Percentiles rank a stretch among this genome's conserved stretches.
Evolutionary conservation across 148 eudicot genomes (phyloP).

Genomic region (Chenopodium berlandieri): DNA sequence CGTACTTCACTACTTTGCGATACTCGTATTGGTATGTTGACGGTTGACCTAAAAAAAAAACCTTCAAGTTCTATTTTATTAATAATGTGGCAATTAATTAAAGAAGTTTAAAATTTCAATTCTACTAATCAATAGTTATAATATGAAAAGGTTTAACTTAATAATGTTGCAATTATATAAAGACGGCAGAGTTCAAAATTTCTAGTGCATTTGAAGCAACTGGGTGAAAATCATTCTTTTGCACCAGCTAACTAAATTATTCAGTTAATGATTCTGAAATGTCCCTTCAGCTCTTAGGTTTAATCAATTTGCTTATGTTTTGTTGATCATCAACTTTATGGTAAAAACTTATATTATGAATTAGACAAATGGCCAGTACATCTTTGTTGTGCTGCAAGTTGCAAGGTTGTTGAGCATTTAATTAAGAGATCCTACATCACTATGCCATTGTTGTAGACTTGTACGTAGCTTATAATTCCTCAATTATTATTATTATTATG

Average conservation of each 20-base stretch:
- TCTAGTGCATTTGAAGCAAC: too few species aligned
- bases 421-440: not conserved
- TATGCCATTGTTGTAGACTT: not conserved
- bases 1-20: too few species aligned
- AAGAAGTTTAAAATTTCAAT: too few species aligned
- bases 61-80: too few species aligned
- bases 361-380: not conserved
- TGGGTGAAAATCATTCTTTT: too few species aligned
- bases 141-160: too few species aligned
- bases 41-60: too few species aligned
- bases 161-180: too few species aligned
- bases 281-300: not conserved
- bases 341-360: not conserved
- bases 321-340: not conserved
- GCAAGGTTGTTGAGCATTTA: not conserved
- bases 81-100: too few species aligned
- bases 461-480: not conserved
- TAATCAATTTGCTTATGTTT: not conserved
- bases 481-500: not conserved
- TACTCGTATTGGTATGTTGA: too few species aligned
- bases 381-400: not conserved
- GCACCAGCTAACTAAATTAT: not conserved
- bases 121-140: too few species aligned
- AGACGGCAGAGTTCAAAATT: too few species aligned
- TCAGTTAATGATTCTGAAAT: not conserved